Evolutionary conservation across 2,329 filamentous ascomycete species (phyloP).

Genomic region (Fusarium sulawesiense): DNA sequence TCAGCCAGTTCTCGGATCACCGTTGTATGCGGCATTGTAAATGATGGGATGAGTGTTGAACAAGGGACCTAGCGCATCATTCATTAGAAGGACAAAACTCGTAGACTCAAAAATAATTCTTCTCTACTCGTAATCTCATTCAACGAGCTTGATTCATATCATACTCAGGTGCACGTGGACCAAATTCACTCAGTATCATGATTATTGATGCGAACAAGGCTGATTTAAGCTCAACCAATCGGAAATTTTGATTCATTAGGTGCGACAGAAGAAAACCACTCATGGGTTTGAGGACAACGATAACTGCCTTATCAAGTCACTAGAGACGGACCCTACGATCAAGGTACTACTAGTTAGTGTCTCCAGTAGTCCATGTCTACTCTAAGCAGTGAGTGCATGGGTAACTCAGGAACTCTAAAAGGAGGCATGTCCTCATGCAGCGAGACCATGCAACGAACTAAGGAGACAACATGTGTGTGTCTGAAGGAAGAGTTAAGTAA

Average conservation of each 20-base stretch:
- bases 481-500: too few relatives aligned
- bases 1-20: neutral
- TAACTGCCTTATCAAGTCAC: neutral
- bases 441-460: neutral
- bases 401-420: neutral
- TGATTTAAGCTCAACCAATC: slow-evolving; percentile 31
- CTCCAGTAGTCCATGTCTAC: neutral
- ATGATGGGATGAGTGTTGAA: neutral
- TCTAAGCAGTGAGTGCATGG: neutral
- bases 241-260: neutral
- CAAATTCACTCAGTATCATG: neutral
- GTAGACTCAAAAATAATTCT: neutral
- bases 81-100: neutral
- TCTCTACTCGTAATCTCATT: neutral
- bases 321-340: neutral
- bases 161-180: neutral
- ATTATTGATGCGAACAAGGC: neutral
- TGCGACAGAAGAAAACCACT: neutral
- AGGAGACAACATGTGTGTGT: neutral
- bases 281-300: neutral
- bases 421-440: neutral
- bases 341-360: neutral
- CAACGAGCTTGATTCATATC: neutral
- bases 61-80: neutral
- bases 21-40: neutral